Base-by-base conservation (phyloP, 2,329 filamentous ascomycete species). In the Zymoseptoria crescenta region DNA sequence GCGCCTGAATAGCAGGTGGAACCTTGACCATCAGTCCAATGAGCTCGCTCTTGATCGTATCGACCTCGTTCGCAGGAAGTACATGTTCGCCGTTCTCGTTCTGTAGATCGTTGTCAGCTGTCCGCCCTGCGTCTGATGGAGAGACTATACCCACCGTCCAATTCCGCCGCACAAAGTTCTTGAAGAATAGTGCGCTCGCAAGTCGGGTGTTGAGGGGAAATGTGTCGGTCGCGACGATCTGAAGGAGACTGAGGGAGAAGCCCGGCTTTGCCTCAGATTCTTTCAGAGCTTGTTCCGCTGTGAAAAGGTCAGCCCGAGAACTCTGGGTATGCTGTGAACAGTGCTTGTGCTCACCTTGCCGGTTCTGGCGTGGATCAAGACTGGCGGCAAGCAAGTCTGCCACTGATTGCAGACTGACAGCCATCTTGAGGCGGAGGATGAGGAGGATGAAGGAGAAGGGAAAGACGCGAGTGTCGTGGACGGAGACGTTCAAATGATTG, bases 1-100 rank as follows among this genome's bases (percentile, higher is more conserved):
- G 94, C 61, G 90, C 86, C 77, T 97, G 95, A 65, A 99, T 88
- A 61, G 85, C 87, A 19, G 89, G 75, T 3, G 93, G 94, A 24
- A 94, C 91, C 8, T 87, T 86, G 69, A 96, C 96, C 94, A 99
- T 99, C 68, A 99, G 81, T 59, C 91, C 93, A 69, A 99, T 93
- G 62, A 99, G 84, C 79, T 96, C 92, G 70, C 86, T 85, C 79
- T 99, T 99, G 80, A 99, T 96, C 50, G 89, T 89, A 28, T 80
- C 77, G 45, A 99, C 92, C 79, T 97, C 94, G 66, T 89, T 83
- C 62, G 81, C 74, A 10, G 89, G 85, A 45, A 99, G 83, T 77
- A 92, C 94, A 80, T 99, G 94, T 74, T 88, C 87, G 72, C 94
- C 92, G 76, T 96, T 89, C 72, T 96, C 93, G 74, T 97, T 90